Evolutionary conservation across 257 asterid genomes (phyloP).

Genomic region (Plantago ovata): DNA sequence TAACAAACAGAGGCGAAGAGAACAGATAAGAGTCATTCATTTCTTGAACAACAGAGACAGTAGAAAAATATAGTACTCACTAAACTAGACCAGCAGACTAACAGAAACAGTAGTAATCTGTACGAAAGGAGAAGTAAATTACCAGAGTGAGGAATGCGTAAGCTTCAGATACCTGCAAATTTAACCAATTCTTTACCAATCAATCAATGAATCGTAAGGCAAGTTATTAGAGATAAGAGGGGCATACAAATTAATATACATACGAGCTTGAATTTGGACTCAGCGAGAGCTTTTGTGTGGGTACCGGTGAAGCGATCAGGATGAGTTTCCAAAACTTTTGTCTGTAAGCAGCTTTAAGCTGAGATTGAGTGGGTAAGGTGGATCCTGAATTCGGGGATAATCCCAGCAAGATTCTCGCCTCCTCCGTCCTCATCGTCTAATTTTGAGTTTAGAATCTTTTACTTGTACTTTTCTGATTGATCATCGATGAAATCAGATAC

Average conservation of each 20-base stretch:
- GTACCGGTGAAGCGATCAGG: constrained; percentile 68
- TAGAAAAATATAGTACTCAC: too few species aligned
- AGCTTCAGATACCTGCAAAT: constrained; percentile 67
- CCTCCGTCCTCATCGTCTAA: constrained; percentile 21
- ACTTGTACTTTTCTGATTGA: background rate
- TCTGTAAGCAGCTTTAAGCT: constrained; percentile 74
- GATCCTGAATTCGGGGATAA: constrained; percentile 28
- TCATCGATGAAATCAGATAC: too few species aligned
- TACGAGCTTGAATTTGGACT: constrained; percentile 60
- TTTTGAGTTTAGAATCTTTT: background rate
- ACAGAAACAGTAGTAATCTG: background rate
- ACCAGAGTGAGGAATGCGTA: constrained; percentile 51
- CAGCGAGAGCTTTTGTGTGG: constrained; percentile 44
- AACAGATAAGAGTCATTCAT: too few species aligned
- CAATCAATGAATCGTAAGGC: background rate
- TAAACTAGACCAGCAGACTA: constrained; percentile 21
- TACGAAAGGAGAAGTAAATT: background rate
- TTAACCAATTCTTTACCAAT: background rate
- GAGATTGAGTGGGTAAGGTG: constrained; percentile 31
- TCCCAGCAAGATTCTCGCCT: constrained; percentile 37
- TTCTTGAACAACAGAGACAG: too few species aligned
- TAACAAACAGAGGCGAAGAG: too few species aligned
- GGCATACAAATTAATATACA: background rate
- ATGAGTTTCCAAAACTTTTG: constrained; percentile 68
- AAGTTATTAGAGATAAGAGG: background rate